Conservation (phyloP, 2,329 filamentous ascomycete genomes). For the Aspergillus quadrilineatus region DNA sequence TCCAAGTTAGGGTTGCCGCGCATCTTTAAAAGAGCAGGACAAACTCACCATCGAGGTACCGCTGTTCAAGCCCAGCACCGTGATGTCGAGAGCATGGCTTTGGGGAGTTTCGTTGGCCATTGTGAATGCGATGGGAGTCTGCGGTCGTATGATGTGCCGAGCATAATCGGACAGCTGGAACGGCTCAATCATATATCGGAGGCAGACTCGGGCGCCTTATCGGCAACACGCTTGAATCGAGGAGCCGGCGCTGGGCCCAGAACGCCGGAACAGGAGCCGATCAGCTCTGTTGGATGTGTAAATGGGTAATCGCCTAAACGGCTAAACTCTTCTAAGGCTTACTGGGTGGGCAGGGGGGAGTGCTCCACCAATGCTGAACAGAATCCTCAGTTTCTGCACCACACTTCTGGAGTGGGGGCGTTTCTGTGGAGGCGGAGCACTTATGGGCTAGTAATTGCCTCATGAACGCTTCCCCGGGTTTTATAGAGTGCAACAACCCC, state of each 20-base stretch:
- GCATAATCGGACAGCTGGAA: background rate
- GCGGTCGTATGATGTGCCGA: background rate
- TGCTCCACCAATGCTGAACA: background rate
- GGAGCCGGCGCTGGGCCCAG: background rate
- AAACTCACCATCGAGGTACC: constrained; percentile 51
- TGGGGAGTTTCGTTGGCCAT: background rate
- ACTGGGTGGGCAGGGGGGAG: background rate
- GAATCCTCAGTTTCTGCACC: background rate
- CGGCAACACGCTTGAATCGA: background rate
- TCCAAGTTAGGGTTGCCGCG: background rate
- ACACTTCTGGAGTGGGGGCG: background rate
- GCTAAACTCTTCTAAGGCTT: background rate
- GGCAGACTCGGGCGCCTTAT: background rate
- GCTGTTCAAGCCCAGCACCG: constrained; percentile 50
- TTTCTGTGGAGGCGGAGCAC: background rate
- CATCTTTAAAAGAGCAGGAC: too few relatives aligned
- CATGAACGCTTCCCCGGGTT: background rate
- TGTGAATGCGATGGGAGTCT: background rate
- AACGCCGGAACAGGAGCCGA: background rate
- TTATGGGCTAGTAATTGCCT: background rate
- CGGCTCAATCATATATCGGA: background rate
- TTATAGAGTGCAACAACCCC: background rate
- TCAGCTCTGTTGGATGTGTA: background rate
- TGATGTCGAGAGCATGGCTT: constrained; percentile 7
- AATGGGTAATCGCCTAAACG: background rate